Conservation (phyloP, 1,139 yeast species). For the Meyerozyma elateridarum region DNA sequence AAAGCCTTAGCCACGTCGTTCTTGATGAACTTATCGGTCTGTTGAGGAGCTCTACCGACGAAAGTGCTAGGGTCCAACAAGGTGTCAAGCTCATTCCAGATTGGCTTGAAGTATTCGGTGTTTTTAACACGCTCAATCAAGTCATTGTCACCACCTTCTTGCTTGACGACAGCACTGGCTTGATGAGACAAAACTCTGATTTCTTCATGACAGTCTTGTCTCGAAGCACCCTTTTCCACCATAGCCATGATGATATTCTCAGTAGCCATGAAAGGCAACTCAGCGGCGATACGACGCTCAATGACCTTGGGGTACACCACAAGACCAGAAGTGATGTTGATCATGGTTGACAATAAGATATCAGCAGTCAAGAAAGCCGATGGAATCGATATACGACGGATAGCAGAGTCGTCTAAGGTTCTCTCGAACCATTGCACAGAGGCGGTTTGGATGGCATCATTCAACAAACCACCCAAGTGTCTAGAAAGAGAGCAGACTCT, state of each 20-base stretch:
- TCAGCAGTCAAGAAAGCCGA: conserved; percentile 96
- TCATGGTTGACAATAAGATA: conserved; percentile 81
- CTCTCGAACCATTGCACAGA: conserved; percentile 99
- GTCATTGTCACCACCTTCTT: conserved; percentile 98
- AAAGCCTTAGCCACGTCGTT: conserved; percentile 83
- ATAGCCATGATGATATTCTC: conserved; percentile 99
- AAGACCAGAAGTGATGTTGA: conserved; percentile 88
- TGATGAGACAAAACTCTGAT: conserved; percentile 95
- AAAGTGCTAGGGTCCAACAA: conserved; percentile 90
- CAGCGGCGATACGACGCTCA: conserved; percentile 91
- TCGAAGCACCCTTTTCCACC: conserved; percentile 96
- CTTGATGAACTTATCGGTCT: conserved; percentile 87
- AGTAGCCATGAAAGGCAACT: conserved; percentile 99
- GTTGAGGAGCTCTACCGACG: conserved; percentile 98
- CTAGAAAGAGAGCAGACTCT: conserved; percentile 96
- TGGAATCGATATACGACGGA: conserved; percentile 94
- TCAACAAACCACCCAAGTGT: conserved; percentile 87
- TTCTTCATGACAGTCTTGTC: conserved; percentile 98
- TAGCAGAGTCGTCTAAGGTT: conserved; percentile 97
- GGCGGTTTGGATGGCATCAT: conserved; percentile 93
- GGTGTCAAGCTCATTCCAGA: conserved; percentile 74
- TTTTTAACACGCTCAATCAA: conserved; percentile 81
- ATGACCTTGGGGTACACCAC: conserved; percentile 98
- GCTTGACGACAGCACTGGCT: conserved; percentile 96
- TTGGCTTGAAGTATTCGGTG: conserved; percentile 83